phyloP scores from a whole-genome alignment of 139 green algal genomes.

The Ettlia oleoabundans region DNA sequence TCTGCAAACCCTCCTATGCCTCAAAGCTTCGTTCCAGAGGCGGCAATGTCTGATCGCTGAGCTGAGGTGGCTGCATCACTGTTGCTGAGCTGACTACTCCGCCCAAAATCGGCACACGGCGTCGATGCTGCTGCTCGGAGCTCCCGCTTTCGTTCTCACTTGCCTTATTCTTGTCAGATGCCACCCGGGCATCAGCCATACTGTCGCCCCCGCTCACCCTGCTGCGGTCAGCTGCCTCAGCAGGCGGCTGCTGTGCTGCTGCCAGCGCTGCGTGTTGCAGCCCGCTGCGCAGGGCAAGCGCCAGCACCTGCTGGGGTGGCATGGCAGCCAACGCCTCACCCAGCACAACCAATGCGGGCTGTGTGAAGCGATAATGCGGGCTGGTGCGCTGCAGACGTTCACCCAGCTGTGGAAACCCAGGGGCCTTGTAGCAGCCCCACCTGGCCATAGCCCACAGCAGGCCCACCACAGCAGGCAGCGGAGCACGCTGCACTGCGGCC shows the following conservation, averaged over 20 bases:
- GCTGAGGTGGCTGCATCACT: not conserved
- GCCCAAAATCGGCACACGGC: too few relatives aligned
- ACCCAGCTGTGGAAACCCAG: not conserved
- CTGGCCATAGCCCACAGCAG: conserved; percentile 25
- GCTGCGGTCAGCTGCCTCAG: not conserved
- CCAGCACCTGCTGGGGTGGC: not conserved
- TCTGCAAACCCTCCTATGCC: not conserved
- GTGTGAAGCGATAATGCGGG: not conserved
- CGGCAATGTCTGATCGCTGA: not conserved
- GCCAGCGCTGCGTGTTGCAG: not conserved
- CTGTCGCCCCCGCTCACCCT: not conserved
- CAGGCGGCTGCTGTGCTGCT: not conserved
- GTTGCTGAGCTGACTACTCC: too few relatives aligned
- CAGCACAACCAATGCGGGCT: not conserved
- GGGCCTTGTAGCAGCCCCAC: not conserved
- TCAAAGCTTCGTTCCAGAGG: not conserved
- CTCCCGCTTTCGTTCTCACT: too few relatives aligned
- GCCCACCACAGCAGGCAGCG: not conserved
- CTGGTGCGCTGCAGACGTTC: not conserved
- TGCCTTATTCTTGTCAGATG: too few relatives aligned
- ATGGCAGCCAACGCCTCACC: conserved; percentile 7
- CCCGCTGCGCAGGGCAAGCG: not conserved
- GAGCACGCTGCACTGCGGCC: not conserved
- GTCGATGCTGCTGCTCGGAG: too few relatives aligned
- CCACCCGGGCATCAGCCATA: too few relatives aligned